A percentile compares a stretch with the other conserved stretches of the same genome.
phyloP scores from a whole-genome alignment of 129 eudicot species.

The Flaveria robusta region DNA sequence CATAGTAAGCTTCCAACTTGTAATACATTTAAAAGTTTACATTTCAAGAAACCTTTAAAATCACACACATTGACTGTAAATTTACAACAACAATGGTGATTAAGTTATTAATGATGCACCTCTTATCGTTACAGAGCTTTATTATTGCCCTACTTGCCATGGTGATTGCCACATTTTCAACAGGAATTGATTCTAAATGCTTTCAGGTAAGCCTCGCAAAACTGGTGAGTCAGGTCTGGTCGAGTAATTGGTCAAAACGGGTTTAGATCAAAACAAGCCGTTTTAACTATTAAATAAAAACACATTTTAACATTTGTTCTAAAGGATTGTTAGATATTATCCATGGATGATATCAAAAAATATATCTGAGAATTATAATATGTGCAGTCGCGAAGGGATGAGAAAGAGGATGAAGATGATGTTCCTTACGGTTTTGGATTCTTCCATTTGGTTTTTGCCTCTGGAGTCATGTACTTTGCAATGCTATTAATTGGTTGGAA shows the following conservation, averaged over 20 bases:
- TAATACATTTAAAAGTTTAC: neutral
- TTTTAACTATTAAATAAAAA: neutral
- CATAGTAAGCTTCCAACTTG: conserved; percentile 48
- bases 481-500: conserved; percentile 84
- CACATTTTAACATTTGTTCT: neutral
- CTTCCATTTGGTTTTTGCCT: conserved; percentile 85
- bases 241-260: too few species aligned
- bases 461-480: conserved; percentile 87
- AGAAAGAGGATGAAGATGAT: conserved; percentile 62
- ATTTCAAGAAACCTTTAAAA: neutral
- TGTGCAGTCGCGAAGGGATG: conserved; percentile 69
- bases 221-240: too few species aligned
- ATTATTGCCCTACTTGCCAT: conserved; percentile 69
- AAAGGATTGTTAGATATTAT: neutral
- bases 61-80: neutral
- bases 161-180: conserved; percentile 87
- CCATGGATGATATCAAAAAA: too few species aligned
- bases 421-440: conserved; percentile 84
- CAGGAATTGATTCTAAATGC: conserved; percentile 83
- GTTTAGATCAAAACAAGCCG: too few species aligned
- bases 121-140: conserved; percentile 59
- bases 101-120: neutral
- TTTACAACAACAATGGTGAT: neutral
- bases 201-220: conserved; percentile 55
- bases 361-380: neutral